phyloP scores from a whole-genome alignment of 305 asterid species.

The Solanum aculeatissimum region DNA sequence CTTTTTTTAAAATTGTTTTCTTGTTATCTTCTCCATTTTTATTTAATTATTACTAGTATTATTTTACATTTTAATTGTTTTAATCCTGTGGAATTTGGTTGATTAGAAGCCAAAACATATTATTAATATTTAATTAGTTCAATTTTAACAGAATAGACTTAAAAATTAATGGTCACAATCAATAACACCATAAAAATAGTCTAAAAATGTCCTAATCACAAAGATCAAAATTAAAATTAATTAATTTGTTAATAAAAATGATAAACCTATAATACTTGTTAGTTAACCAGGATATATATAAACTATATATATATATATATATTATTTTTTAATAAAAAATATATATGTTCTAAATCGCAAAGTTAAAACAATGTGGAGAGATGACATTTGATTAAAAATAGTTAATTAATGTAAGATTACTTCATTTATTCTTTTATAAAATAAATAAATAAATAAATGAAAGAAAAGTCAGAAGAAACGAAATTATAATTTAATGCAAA shows the following conservation, averaged over 20 bases:
- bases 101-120: background rate
- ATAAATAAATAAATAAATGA: background rate
- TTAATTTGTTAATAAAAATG: background rate
- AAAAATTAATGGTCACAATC: background rate
- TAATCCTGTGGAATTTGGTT: background rate
- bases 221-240: background rate
- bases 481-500: background rate
- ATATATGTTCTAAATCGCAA: no score
- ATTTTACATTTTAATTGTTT: background rate
- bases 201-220: background rate
- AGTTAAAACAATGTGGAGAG: no score
- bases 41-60: background rate
- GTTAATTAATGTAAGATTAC: background rate
- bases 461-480: background rate
- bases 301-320: no score
- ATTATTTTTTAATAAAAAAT: no score
- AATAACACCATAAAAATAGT: background rate
- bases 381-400: background rate
- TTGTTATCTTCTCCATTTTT: background rate
- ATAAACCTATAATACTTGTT: no score
- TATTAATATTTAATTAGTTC: background rate
- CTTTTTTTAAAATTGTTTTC: background rate
- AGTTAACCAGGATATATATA: no score
- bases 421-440: background rate
- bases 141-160: background rate